Base-by-base conservation (phyloP, 805 yeast species). In the Myxozyma lipomycoides region DNA sequence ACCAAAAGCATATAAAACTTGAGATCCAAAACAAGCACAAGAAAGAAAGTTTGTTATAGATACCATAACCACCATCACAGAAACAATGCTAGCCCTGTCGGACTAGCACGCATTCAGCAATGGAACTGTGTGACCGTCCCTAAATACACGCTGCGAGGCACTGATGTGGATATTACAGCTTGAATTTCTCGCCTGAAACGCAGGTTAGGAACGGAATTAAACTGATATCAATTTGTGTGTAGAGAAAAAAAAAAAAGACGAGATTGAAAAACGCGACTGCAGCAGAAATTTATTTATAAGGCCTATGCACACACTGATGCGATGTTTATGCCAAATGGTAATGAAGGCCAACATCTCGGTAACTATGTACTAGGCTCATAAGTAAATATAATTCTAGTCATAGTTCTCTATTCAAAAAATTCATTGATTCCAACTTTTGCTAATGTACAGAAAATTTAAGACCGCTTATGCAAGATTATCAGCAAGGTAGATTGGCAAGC, bases 401-500 rank as follows among this genome's bases (percentile, higher is more conserved):
- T 15, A 23, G 9, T 10, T 40, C 22, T 21, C 4, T 26, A 23
- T 40, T n/a, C 2, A 22, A 40, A 19, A 21, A 10, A 15, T 40
- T 10, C 19, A 23, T 24, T 30, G 24, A 21, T 21, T 12, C 22
- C 32, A 40, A 19, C 10, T 4, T n/a, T n/a, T n/a, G n/a, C n/a
- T n/a, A n/a, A n/a, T n/a, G n/a, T n/a, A n/a, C n/a, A n/a, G n/a
- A n/a, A n/a, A n/a, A n/a, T n/a, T n/a, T n/a, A n/a, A n/a, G n/a
- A n/a, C n/a, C n/a, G 6, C 15, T 45, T 44, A 53, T 28, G 30
- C 47, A 45, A 83, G 64, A 57, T 73, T 75, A 26, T 84, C 83
- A 41, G 84, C 73, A 64, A 82, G 79, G 69, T 74, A 93, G 52
- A 93, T 73, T 40, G 99, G 98, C 61, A 93, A 73, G 6, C 90